These are phyloP conservation scores for Pulveroboletus sp. DNA, from an alignment of 768 basidiomycete species.

Conservation along the genomic window DNA sequence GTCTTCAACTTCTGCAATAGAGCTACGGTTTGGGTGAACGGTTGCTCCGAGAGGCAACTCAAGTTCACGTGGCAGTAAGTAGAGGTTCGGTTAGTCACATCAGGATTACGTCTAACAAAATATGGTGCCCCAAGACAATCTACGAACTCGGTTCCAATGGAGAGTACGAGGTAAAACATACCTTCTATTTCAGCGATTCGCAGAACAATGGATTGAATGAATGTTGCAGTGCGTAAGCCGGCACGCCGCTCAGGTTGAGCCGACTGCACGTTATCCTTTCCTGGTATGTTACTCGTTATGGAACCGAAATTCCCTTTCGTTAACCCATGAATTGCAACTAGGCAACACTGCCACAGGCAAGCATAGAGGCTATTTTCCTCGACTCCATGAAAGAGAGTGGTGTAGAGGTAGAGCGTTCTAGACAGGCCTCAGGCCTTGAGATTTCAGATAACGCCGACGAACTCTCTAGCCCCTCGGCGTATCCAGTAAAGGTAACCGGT, in stretches of 20 bases:
- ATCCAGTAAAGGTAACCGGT: conserved; percentile 33
- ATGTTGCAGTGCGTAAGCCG: conserved; percentile 48
- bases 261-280: conserved; percentile 68
- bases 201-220: too few species aligned
- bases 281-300: conserved; percentile 44
- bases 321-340: conserved; percentile 6
- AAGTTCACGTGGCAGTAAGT: conserved; percentile 65
- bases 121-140: conserved; percentile 48
- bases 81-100: too few species aligned
- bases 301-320: neutral
- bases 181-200: too few species aligned
- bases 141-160: conserved; percentile 63
- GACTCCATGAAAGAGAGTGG: conserved; percentile 34
- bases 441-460: conserved; percentile 35
- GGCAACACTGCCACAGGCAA: conserved; percentile 37
- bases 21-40: conserved; percentile 76
- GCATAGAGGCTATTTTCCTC: conserved; percentile 39
- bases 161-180: conserved; percentile 64
- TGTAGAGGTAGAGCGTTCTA: conserved; percentile 34
- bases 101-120: neutral
- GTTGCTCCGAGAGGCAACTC: conserved; percentile 57
- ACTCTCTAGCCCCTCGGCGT: conserved; percentile 29
- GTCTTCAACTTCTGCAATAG: conserved; percentile 31
- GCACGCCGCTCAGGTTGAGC: conserved; percentile 59
- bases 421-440: conserved; percentile 28